Conservation (phyloP, 225 moss, liverwort and hornwort genomes). For the Anthoceros angustus region DNA sequence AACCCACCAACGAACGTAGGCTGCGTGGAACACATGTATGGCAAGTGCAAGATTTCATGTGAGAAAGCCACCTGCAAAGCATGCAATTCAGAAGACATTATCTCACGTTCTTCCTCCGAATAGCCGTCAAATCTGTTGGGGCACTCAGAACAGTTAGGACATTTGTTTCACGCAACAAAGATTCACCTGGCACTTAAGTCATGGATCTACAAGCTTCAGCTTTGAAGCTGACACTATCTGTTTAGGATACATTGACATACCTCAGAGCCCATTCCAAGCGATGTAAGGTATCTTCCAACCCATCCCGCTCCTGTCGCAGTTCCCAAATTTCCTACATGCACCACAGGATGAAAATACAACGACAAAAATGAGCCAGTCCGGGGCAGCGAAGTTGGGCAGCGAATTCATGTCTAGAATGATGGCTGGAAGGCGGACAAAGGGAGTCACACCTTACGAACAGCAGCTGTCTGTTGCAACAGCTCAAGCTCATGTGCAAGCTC, state of each 20-base stretch:
- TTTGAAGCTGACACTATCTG: too few relatives aligned
- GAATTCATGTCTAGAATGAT: background rate
- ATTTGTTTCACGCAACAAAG: background rate
- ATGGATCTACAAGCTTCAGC: too few relatives aligned
- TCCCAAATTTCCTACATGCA: conserved; percentile 32
- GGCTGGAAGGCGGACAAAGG: background rate
- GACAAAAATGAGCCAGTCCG: too few relatives aligned
- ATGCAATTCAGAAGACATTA: background rate
- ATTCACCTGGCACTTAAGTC: background rate
- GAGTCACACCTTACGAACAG: conserved; percentile 44
- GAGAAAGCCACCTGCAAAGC: background rate
- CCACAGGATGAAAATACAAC: background rate
- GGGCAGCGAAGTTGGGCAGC: background rate
- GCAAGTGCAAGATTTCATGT: background rate
- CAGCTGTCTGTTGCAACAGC: conserved; percentile 40
- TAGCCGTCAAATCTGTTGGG: background rate
- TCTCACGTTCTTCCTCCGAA: background rate
- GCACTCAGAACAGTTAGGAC: background rate
- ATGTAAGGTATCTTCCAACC: conserved; percentile 33
- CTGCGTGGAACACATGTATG: too few relatives aligned
- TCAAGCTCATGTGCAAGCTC: conserved; percentile 69
- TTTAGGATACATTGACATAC: conserved; percentile 6
- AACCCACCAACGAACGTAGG: too few relatives aligned
- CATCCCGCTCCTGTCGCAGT: conserved; percentile 30
- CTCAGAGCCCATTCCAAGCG: conserved; percentile 46